These are phyloP conservation scores for Chenopodium album DNA, from an alignment of 148 eudicot genomes.

Conservation along the genomic window DNA sequence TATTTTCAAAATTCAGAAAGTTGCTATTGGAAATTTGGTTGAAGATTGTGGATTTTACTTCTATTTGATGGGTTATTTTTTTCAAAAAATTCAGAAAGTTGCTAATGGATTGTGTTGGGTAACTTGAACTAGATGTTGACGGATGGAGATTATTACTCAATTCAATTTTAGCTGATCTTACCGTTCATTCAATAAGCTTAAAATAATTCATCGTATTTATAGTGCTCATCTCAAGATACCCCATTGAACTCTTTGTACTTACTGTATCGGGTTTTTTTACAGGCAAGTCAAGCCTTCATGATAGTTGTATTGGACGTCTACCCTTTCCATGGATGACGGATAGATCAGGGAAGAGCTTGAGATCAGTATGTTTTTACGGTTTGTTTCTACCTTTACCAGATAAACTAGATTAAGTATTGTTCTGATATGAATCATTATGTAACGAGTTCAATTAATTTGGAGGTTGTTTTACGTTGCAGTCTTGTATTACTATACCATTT, in stretches of 20 bases:
- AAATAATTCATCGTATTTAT: not conserved
- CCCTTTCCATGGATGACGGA: not conserved
- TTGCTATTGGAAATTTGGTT: too few species aligned
- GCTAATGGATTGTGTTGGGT: not conserved
- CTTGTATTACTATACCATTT: not conserved
- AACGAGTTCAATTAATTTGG: not conserved
- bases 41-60: too few species aligned
- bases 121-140: not conserved
- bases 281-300: constrained; percentile 10
- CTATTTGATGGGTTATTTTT: too few species aligned
- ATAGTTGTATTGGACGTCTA: not conserved
- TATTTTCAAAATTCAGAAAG: too few species aligned
- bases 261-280: not conserved
- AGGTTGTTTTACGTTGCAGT: not conserved
- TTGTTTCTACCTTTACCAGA: constrained; percentile 15
- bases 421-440: not conserved
- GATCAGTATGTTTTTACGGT: constrained; percentile 19
- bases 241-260: too few species aligned
- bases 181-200: not conserved
- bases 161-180: not conserved
- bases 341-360: constrained; percentile 4
- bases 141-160: not conserved
- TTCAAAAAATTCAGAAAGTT: too few species aligned
- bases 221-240: not conserved
- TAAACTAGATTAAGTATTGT: not conserved